phyloP scores from a whole-genome alignment of 345 rosid species.

The Ailanthus altissimus region DNA sequence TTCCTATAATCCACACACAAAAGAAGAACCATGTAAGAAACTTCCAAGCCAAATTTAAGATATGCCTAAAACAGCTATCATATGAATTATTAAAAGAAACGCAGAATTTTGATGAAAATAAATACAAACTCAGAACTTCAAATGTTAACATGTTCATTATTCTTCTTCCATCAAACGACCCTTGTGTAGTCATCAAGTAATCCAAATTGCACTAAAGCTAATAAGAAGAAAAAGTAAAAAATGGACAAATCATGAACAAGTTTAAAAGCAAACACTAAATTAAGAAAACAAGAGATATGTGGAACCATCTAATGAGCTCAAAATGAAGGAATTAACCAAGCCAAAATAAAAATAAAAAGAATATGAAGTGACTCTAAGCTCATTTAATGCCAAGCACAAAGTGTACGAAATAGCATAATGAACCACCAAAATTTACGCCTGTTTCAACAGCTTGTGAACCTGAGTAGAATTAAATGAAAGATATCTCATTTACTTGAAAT shows the following conservation, averaged over 20 bases:
- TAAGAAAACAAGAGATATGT: not conserved
- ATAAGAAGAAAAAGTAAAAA: constrained; percentile 4
- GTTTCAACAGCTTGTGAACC: not conserved
- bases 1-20: constrained; percentile 19
- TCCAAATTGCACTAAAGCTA: not conserved
- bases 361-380: not conserved
- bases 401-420: not conserved
- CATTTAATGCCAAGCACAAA: constrained; percentile 19
- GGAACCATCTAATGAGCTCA: not conserved
- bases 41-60: not conserved
- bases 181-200: constrained; percentile 9
- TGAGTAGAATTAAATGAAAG: constrained; percentile 10
- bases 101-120: not conserved
- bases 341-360: not conserved
- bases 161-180: not conserved
- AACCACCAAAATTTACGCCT: constrained; percentile 2
- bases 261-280: not conserved
- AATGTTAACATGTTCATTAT: not conserved
- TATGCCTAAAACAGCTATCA: not conserved
- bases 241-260: not conserved
- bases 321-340: not conserved
- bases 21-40: constrained; percentile 13
- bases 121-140: not conserved
- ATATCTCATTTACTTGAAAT: not conserved
- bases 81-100: too few relatives aligned